phyloP scores from a whole-genome alignment of 768 basidiomycete species.

The Termitomyces sp. region DNA sequence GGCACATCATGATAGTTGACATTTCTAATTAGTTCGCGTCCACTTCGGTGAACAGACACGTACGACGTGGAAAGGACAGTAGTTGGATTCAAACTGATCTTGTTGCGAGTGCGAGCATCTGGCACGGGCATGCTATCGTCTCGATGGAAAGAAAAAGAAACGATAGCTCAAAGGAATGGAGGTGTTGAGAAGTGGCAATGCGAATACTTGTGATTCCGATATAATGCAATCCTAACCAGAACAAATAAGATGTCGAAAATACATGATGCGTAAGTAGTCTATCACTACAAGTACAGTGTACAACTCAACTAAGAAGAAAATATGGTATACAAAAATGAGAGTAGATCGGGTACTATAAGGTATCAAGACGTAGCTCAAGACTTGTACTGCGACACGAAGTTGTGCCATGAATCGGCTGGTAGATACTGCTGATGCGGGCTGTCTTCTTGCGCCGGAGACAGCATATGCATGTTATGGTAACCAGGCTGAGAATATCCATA shows the following conservation, averaged over 20 bases:
- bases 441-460: constrained; percentile 22
- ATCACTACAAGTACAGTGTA: constrained; percentile 14
- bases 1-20: constrained; percentile 13
- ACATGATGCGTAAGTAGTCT: constrained; percentile 9
- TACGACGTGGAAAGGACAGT: constrained; percentile 51
- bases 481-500: constrained; percentile 23
- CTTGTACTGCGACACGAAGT: constrained; percentile 39
- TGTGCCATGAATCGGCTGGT: constrained; percentile 40
- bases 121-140: constrained; percentile 48
- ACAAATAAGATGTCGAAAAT: constrained; percentile 22
- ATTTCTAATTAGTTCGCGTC: constrained; percentile 1
- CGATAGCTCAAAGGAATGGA: background rate
- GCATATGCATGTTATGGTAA: constrained; percentile 18
- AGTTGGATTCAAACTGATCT: constrained; percentile 54
- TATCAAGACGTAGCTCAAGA: background rate
- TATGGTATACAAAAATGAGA: constrained; percentile 5
- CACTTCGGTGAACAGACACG: constrained; percentile 17
- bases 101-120: constrained; percentile 62
- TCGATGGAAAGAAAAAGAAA: constrained; percentile 4
- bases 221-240: constrained; percentile 15
- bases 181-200: background rate
- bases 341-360: background rate
- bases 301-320: constrained; percentile 3
- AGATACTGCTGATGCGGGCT: constrained; percentile 26
- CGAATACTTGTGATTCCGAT: background rate